Evolutionary conservation across 75 land plant genomes (phyloP).

Genomic region (Picea sitchensis): DNA sequence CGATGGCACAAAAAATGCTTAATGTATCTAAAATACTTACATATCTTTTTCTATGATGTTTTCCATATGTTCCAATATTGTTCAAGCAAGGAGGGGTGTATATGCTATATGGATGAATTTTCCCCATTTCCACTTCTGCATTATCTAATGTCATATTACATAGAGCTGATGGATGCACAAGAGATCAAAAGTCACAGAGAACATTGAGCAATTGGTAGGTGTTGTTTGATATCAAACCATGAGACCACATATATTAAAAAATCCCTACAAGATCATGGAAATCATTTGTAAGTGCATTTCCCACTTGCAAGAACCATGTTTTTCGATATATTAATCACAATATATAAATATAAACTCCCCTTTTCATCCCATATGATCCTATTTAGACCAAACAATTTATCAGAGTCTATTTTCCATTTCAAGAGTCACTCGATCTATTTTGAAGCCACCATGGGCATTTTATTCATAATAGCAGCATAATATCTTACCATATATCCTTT

Average conservation of each 20-base stretch:
- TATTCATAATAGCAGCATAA: neutral
- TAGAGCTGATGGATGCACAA: conserved; percentile 39
- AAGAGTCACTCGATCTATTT: neutral
- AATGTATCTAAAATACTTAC: conserved; percentile 27
- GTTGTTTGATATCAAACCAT: conserved; percentile 86
- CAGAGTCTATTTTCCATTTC: neutral
- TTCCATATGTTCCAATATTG: conserved; percentile 15
- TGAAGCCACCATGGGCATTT: neutral
- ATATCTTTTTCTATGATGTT: conserved; percentile 21
- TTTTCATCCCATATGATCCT: neutral
- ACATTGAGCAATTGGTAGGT: conserved; percentile 42
- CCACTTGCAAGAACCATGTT: conserved; percentile 49
- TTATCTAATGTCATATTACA: conserved; percentile 27
- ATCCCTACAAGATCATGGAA: conserved; percentile 77
- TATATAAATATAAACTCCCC: neutral
- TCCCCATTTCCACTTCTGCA: conserved; percentile 58
- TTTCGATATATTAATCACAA: neutral
- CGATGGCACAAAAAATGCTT: neutral
- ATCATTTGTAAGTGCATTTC: conserved; percentile 88
- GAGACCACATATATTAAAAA: conserved; percentile 85
- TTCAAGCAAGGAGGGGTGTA: conserved; percentile 62
- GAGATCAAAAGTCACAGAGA: conserved; percentile 47
- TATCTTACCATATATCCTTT: conserved; percentile 57
- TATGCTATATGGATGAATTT: conserved; percentile 88
- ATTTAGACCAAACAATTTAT: neutral